These are phyloP conservation scores for Parascedosporium putredinis DNA, from an alignment of 2,329 filamentous ascomycete species.

Conservation along the genomic window DNA sequence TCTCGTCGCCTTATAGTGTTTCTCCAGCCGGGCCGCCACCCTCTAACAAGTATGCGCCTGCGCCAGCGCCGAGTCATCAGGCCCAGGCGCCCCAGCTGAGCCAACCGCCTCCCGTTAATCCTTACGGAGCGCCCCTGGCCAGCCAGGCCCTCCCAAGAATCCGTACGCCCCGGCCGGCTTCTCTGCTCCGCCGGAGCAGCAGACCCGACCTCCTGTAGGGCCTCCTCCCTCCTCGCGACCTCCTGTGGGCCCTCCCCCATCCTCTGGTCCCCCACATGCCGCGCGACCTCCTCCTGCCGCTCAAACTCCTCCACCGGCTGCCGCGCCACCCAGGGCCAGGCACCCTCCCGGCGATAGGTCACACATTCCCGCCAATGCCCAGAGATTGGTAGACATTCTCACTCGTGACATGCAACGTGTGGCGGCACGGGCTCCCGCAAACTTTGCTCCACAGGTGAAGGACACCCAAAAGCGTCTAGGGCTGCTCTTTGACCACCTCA, in stretches of 20 bases:
- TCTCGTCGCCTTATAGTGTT: constrained; percentile 76
- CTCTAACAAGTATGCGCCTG: constrained; percentile 65
- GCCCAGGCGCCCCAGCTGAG: constrained; percentile 39
- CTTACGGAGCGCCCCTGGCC: constrained; percentile 32
- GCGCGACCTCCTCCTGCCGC: constrained; percentile 19
- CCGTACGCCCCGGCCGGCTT: constrained; percentile 50
- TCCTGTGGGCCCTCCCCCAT: constrained; percentile 29
- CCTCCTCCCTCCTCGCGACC: constrained; percentile 29
- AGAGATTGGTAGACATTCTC: constrained; percentile 72
- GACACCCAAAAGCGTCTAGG: constrained; percentile 90
- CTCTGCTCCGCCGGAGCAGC: constrained; percentile 25
- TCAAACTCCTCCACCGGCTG: constrained; percentile 32
- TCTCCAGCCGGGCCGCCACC: constrained; percentile 59
- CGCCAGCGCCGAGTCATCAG: constrained; percentile 52
- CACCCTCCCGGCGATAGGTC: constrained; percentile 80
- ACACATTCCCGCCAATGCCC: constrained; percentile 71
- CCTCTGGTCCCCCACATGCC: constrained; percentile 17
- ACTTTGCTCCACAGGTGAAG: constrained; percentile 79
- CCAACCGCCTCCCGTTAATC: constrained; percentile 27
- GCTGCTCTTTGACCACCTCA: constrained; percentile 92
- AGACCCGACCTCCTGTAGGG: constrained; percentile 26
- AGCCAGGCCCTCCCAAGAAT: constrained; percentile 31
- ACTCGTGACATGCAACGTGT: constrained; percentile 80
- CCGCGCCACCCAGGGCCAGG: constrained; percentile 45
- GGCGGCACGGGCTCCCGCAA: constrained; percentile 72